Evolutionary conservation across 148 eudicot genomes (phyloP).

Genomic region (Rhododendron mucronatum): DNA sequence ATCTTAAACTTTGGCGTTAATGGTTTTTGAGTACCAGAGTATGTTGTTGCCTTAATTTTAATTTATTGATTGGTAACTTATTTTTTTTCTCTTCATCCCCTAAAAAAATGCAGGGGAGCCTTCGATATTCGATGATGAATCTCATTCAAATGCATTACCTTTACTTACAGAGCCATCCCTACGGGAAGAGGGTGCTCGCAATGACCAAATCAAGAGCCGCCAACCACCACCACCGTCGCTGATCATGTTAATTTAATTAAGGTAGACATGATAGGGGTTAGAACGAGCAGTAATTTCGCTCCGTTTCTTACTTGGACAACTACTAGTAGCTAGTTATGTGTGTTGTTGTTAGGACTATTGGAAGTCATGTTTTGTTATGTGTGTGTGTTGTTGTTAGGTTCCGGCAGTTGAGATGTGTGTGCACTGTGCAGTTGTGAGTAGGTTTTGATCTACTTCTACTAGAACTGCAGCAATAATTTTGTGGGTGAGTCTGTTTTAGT

Average conservation of each 20-base stretch:
- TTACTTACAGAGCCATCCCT: conserved; percentile 34
- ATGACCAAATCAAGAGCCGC: not conserved
- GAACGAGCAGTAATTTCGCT: not conserved
- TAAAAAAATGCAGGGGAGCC: conserved; percentile 3
- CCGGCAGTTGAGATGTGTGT: not conserved
- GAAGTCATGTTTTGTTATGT: not conserved
- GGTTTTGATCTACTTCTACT: not conserved
- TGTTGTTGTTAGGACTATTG: not conserved
- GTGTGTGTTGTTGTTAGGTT: not conserved
- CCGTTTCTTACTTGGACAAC: not conserved
- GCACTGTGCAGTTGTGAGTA: not conserved
- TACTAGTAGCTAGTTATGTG: not conserved
- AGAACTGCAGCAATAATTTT: not conserved
- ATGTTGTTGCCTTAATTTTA: not conserved
- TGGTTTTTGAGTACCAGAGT: too few species aligned
- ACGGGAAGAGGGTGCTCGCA: conserved; percentile 36
- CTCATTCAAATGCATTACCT: conserved; percentile 14
- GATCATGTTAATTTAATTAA: not conserved
- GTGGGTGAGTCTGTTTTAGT: not conserved
- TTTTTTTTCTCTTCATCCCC: not conserved
- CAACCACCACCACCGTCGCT: not conserved
- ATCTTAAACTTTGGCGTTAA: too few species aligned
- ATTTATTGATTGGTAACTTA: not conserved
- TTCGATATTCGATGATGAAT: conserved; percentile 2
- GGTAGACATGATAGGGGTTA: not conserved